A percentile compares a stretch with the other conserved stretches of the same genome.
Evolutionary conservation across 2,329 filamentous ascomycete genomes (phyloP).

Genomic region (Pseudogymnoascus sp.): DNA sequence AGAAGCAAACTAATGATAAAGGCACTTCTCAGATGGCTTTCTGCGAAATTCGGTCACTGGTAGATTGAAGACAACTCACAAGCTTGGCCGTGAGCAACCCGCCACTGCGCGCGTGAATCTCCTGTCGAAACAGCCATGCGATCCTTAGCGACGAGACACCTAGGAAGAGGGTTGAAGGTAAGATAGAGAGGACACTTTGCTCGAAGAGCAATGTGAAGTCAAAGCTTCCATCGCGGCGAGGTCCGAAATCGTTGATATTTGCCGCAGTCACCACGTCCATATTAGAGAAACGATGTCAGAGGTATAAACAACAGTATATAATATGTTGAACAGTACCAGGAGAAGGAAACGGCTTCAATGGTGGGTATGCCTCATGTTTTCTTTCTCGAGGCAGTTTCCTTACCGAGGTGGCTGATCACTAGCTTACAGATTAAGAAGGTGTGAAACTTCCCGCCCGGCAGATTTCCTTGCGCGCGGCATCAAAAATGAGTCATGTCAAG

Average conservation of each 20-base stretch:
- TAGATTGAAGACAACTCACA: not conserved
- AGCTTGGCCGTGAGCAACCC: not conserved
- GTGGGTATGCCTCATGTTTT: not conserved
- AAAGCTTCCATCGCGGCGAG: slow-evolving; percentile 8
- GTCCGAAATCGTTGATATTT: slow-evolving; percentile 9
- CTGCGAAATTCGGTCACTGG: not conserved
- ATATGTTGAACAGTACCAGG: not conserved
- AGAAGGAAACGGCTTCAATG: not conserved
- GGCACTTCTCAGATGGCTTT: not conserved
- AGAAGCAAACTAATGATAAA: not conserved
- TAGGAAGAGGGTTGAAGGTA: slow-evolving; percentile 7
- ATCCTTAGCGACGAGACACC: not conserved
- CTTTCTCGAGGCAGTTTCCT: not conserved
- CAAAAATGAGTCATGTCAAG: not conserved
- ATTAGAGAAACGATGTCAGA: not conserved
- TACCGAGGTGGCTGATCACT: not conserved
- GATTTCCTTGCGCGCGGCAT: not conserved
- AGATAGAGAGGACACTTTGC: slow-evolving; percentile 11
- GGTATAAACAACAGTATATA: not conserved
- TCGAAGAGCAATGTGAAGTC: slow-evolving; percentile 15
- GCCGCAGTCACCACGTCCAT: not conserved
- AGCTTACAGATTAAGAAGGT: not conserved
- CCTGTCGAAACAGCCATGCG: slow-evolving; percentile 1
- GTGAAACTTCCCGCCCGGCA: not conserved
- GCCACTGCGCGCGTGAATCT: not conserved